phyloP scores from a whole-genome alignment of 768 basidiomycete genomes.

The Psilocybe sp. region DNA sequence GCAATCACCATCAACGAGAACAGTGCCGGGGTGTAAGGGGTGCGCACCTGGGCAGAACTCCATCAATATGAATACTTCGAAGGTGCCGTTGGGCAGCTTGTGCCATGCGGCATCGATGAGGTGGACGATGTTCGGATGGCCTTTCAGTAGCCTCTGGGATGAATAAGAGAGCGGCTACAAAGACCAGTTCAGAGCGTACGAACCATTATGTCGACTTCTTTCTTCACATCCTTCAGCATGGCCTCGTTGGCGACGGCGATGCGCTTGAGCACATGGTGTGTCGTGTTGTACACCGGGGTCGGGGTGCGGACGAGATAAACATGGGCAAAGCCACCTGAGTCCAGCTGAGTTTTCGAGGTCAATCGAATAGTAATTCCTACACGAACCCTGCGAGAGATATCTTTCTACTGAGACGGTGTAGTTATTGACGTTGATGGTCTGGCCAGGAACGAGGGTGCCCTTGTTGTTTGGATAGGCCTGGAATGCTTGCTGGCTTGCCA shows the following conservation, averaged over 20 bases:
- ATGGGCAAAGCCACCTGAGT: constrained; percentile 94
- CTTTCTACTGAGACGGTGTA: constrained; percentile 89
- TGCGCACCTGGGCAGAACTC: constrained; percentile 87
- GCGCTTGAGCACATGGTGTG: constrained; percentile 94
- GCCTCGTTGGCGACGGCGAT: constrained; percentile 89
- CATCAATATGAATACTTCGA: constrained; percentile 99
- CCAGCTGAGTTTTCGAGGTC: constrained; percentile 10
- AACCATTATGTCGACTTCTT: constrained; percentile 99
- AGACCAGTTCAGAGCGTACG: constrained; percentile 16
- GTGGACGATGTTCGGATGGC: constrained; percentile 93
- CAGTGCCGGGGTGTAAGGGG: not conserved
- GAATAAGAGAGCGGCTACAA: constrained; percentile 13
- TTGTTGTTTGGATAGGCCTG: constrained; percentile 54
- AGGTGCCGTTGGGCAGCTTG: constrained; percentile 75
- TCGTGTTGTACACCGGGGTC: constrained; percentile 84
- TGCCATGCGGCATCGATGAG: constrained; percentile 95
- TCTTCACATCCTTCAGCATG: constrained; percentile 91
- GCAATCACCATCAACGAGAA: too few species aligned
- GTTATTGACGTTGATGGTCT: constrained; percentile 87
- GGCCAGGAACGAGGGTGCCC: constrained; percentile 76
- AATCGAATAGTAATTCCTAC: constrained; percentile 6
- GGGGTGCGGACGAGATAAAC: constrained; percentile 93
- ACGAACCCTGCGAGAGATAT: constrained; percentile 90
- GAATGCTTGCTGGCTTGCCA: constrained; percentile 52
- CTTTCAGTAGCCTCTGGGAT: constrained; percentile 79